Conservation (phyloP, 2,329 filamentous ascomycete genomes). For the Elsinoe batatas region DNA sequence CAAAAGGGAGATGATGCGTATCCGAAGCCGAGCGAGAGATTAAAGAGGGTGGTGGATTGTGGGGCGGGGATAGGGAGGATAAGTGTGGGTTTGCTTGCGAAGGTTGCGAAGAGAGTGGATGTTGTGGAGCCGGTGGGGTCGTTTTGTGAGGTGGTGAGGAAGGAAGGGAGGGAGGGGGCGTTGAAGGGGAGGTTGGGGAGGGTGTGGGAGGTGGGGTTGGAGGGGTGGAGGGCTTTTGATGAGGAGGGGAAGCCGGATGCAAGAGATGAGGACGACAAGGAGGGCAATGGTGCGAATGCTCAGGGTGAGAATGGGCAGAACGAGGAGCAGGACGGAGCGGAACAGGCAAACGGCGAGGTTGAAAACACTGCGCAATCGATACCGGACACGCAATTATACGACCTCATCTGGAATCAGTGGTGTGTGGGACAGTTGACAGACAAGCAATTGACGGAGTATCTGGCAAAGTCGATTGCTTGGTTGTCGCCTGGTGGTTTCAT, state of each 20-base stretch:
- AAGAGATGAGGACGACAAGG: neutral
- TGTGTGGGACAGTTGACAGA: slow-evolving; percentile 77
- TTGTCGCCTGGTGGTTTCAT: slow-evolving; percentile 46
- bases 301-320: too few relatives aligned
- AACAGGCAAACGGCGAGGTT: neutral
- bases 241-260: slow-evolving; percentile 11
- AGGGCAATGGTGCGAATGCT: neutral
- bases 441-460: slow-evolving; percentile 56
- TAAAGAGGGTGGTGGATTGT: slow-evolving; percentile 45
- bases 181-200: slow-evolving; percentile 38
- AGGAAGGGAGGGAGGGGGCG: slow-evolving; percentile 25
- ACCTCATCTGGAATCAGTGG: slow-evolving; percentile 86
- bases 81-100: slow-evolving; percentile 64
- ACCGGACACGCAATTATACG: slow-evolving; percentile 45
- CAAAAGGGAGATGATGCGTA: slow-evolving; percentile 19
- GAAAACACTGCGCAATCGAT: neutral
- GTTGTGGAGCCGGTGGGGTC: slow-evolving; percentile 76
- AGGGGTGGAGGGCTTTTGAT: slow-evolving; percentile 49
- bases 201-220: slow-evolving; percentile 63
- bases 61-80: slow-evolving; percentile 71
- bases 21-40: slow-evolving; percentile 21
- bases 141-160: slow-evolving; percentile 57
- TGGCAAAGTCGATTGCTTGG: slow-evolving; percentile 49
- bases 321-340: neutral
- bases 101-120: slow-evolving; percentile 63